Evolutionary conservation across 768 basidiomycete genomes (phyloP), one percentile per base, ranked within the genome.

Genomic region (Xanthoconium stramineum): DNA sequence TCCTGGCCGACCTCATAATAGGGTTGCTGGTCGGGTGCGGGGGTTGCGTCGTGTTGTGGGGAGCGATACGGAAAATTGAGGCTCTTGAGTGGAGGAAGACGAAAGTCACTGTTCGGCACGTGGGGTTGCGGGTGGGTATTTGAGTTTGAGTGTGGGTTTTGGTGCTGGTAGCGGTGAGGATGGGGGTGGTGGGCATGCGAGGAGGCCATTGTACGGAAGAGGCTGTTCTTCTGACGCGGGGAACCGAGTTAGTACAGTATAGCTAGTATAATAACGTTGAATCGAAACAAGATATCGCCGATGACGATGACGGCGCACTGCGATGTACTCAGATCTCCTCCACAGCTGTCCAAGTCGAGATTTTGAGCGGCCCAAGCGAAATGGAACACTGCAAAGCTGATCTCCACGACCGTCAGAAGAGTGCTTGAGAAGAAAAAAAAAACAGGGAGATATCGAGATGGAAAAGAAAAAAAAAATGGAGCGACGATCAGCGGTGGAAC

Each of bases 11-110:
- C 67, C 29, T 68, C 67, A 11, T 58, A 64, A 3, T 65, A 64
- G 17, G 53, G 28, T 0, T 59, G 36, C 50, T 59, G 59, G 55
- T 65, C 68, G 20, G 47, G 24, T 0, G 29, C 44, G 45, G 60
- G 14, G 0, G 46, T 59, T 11, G 58, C 32, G 48, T 52, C 57
- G 50, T 69, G 61, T 14, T 63, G 67, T 52, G 72, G 70, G 24
- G 75, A 60, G 50, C 63, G 67, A 52, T 79, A 81, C 53, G 68
- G 67, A 60, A 89, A 88, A 68, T 87, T 85, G 67, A 90, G 78
- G 66, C 87, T 85, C 74, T 83, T 88, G 68, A 89, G 78, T 19
- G 86, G 86, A 0, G 88, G 88, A 6, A 88, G 79, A 38, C 85
- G 84, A 62, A 83, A 71, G 55, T 78, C 74, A 56, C 72, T 77